Evolutionary conservation across 2,329 filamentous ascomycete genomes (phyloP), one percentile per base, ranked within the genome.

Genomic region (Cercospora beticola): DNA sequence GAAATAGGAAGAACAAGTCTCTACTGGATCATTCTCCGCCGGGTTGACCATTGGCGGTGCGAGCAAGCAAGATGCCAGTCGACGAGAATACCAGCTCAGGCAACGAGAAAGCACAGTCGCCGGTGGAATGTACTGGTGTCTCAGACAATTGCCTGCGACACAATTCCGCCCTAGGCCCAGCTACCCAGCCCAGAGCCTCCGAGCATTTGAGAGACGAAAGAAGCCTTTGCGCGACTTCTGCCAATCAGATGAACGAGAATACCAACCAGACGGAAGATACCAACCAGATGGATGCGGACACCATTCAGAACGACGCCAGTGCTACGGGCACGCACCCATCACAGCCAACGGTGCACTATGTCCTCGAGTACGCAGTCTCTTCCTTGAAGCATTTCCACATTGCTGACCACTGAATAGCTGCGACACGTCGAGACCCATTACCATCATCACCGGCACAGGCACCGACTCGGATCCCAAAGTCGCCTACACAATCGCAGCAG

Each of bases 401-500:
- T 5, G 56, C 56, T 59, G 9, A 59, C 56, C 14, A 5, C 28
- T 59, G 23, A 30, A 12, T 16, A 40, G 31, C 8, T 21, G n/a
- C 57, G 18, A 30, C 30, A 36, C 57, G 5, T 60, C 57, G 2
- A 3, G 1, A 10, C 6, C 31, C 3, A 16, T 60, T 18, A 23
- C 36, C 5, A 60, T 60, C 57, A 60, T 60, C 57, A 36, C 56
- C n/a, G 56, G 56, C 26, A 59, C n/a, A 30, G 56, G 56, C 28
- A 33, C 31, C 9, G 56, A 9, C 28, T 10, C 14, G 33, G 14
- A 59, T 21, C 56, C 57, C 28, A 60, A 40, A 23, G 16, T 40
- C 31, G 57, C 57, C n/a, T 43, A 36, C 31, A 60, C 31, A 12
- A 23, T 60, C 14, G 5, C 57, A 2, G 12, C 9, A 18, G n/a